A percentile compares a stretch with the other conserved stretches of the same genome.
Evolutionary conservation across 305 asterid species (phyloP).

Genomic region (Fraxinus xanthoxyloides): DNA sequence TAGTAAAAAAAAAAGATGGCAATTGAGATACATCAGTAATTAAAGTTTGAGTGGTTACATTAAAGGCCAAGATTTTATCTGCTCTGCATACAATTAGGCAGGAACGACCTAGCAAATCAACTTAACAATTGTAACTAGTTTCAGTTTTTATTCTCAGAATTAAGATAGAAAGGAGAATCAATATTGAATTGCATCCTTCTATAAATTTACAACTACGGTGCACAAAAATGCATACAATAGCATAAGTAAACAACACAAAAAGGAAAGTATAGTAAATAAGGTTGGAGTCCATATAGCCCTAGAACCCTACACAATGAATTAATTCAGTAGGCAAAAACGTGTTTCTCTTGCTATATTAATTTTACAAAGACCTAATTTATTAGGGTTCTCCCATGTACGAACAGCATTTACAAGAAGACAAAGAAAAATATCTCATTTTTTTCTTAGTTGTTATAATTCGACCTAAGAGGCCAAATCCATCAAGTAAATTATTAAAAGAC

Average conservation of each 20-base stretch:
- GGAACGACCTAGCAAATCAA: background rate
- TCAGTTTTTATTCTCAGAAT: background rate
- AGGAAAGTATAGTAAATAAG: background rate
- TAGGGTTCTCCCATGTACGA: background rate
- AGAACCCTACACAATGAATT: background rate
- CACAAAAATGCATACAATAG: background rate
- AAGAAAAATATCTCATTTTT: background rate
- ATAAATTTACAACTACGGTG: background rate
- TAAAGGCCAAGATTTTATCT: background rate
- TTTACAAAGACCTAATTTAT: background rate
- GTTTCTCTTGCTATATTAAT: background rate
- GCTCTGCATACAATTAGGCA: background rate
- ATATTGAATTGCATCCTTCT: background rate
- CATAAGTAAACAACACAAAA: conserved; percentile 5
- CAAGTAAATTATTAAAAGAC: background rate
- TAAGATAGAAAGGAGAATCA: background rate
- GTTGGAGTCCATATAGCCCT: background rate
- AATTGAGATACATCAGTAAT: background rate
- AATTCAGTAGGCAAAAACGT: background rate
- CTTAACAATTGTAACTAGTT: background rate
- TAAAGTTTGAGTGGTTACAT: background rate
- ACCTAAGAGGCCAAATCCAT: background rate
- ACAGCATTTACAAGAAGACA: background rate
- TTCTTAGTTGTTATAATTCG: background rate
- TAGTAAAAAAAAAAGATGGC: background rate